A percentile compares a stretch with the other conserved stretches of the same genome.
Conservation (phyloP, 1,284 basidiomycete species). For the Fomitopsis pinicola region DNA sequence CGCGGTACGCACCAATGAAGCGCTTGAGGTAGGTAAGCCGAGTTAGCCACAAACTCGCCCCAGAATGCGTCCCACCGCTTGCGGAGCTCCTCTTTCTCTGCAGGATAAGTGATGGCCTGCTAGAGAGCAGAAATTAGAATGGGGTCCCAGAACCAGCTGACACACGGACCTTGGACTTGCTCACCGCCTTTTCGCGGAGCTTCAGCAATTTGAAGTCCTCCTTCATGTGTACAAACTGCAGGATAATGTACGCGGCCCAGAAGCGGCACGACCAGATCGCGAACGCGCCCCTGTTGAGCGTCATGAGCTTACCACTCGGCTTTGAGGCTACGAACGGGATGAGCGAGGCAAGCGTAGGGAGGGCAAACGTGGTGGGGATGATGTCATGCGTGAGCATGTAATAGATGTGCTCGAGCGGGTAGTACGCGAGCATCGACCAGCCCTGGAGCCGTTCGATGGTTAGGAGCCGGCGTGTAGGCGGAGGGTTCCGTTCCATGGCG, state of each 20-base stretch:
- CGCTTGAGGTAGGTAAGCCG: slow-evolving; percentile 76
- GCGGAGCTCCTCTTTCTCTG: slow-evolving; percentile 53
- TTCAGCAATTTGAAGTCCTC: slow-evolving; percentile 62
- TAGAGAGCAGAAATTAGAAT: neutral
- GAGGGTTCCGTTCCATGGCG: slow-evolving; percentile 61
- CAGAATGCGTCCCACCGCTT: slow-evolving; percentile 66
- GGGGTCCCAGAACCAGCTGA: neutral
- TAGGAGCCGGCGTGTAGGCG: slow-evolving; percentile 62
- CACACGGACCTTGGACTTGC: slow-evolving; percentile 44
- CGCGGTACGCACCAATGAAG: slow-evolving; percentile 67
- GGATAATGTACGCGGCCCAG: slow-evolving; percentile 71
- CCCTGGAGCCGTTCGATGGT: slow-evolving; percentile 80
- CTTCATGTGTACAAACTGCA: slow-evolving; percentile 68
- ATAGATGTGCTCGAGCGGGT: slow-evolving; percentile 75
- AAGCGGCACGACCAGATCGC: slow-evolving; percentile 69
- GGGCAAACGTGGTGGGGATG: slow-evolving; percentile 48
- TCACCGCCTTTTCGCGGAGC: slow-evolving; percentile 48
- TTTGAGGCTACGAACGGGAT: slow-evolving; percentile 29
- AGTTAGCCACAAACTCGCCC: slow-evolving; percentile 71
- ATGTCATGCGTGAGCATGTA: slow-evolving; percentile 65
- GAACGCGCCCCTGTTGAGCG: slow-evolving; percentile 40
- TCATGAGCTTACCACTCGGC: slow-evolving; percentile 28
- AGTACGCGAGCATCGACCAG: slow-evolving; percentile 81
- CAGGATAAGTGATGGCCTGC: slow-evolving; percentile 30
- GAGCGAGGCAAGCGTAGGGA: slow-evolving; percentile 37